Conservation (phyloP, 345 rosid genomes). For the Psidium friedrichsthalianum region DNA sequence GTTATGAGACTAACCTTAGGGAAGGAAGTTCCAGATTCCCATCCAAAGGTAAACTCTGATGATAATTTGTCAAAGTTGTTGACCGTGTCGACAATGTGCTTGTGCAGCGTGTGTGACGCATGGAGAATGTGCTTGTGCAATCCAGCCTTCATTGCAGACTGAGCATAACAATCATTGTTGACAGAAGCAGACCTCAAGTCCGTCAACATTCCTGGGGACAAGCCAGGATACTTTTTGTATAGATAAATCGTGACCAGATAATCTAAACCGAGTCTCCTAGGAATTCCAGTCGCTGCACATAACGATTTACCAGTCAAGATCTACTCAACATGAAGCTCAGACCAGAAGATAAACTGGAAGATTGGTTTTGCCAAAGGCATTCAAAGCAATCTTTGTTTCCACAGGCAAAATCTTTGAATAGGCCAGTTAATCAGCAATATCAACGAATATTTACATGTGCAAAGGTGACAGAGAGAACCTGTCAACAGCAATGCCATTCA, state of each 20-base stretch:
- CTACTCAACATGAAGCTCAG: neutral
- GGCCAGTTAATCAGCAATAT: neutral
- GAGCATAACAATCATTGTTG: slow-evolving; percentile 81
- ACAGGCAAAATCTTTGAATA: neutral
- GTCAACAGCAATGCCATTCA: neutral
- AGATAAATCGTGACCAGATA: slow-evolving; percentile 56
- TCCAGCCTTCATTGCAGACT: slow-evolving; percentile 36
- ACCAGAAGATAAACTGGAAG: neutral
- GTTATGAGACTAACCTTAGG: slow-evolving; percentile 53
- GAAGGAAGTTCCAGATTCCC: slow-evolving; percentile 64
- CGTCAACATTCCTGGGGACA: slow-evolving; percentile 73
- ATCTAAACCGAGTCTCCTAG: slow-evolving; percentile 90
- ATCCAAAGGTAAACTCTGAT: slow-evolving; percentile 45
- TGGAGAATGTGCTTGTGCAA: slow-evolving; percentile 66
- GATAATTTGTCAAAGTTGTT: slow-evolving; percentile 15
- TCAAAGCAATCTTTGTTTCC: neutral
- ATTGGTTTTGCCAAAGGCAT: neutral
- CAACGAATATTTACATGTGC: neutral
- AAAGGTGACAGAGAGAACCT: neutral
- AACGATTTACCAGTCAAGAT: neutral
- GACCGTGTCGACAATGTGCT: slow-evolving; percentile 26
- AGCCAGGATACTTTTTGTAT: slow-evolving; percentile 38
- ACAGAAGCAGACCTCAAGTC: slow-evolving; percentile 95
- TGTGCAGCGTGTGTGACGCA: slow-evolving; percentile 53
- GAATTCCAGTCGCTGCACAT: slow-evolving; percentile 76